These are phyloP conservation scores for Biscogniauxia sp. DNA, from an alignment of 2,329 filamentous ascomycete species.

Conservation along the genomic window DNA sequence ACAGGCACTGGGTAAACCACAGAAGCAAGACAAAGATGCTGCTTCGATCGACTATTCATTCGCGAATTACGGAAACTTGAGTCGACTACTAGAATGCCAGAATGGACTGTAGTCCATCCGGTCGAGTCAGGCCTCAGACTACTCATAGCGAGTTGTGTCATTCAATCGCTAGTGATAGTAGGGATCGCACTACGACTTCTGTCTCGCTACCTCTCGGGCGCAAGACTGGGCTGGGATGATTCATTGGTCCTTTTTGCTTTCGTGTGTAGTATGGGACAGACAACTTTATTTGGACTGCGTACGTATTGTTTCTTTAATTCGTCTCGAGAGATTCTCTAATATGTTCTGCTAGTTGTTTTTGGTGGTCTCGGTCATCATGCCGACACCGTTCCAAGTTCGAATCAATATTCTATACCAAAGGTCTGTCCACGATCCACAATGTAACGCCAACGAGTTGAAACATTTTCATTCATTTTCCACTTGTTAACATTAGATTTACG, in stretches of 20 bases:
- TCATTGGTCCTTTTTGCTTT: conserved; percentile 13
- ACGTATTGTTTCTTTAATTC: conserved; percentile 2
- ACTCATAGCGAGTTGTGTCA: conserved; percentile 13
- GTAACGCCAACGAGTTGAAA: background rate
- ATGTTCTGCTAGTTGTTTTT: conserved; percentile 13
- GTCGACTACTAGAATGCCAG: background rate
- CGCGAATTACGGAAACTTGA: background rate
- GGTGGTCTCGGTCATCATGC: conserved; percentile 21
- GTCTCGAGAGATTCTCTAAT: background rate
- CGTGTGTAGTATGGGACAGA: conserved; percentile 14
- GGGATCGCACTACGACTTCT: conserved; percentile 13
- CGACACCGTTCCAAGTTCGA: conserved; percentile 13
- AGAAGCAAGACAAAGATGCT: background rate
- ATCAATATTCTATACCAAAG: conserved; percentile 21
- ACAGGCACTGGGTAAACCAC: background rate
- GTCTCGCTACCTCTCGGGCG: conserved; percentile 15
- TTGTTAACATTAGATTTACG: background rate
- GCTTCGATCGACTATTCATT: background rate
- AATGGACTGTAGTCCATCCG: conserved; percentile 2
- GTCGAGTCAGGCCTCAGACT: conserved; percentile 14
- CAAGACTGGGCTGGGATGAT: conserved; percentile 20
- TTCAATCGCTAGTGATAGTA: conserved; percentile 13
- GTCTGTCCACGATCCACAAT: conserved; percentile 1
- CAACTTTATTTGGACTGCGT: conserved; percentile 16
- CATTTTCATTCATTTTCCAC: background rate